Base-by-base conservation (phyloP, 495 filamentous ascomycete species). In the Pseudotulostoma volvatum region DNA sequence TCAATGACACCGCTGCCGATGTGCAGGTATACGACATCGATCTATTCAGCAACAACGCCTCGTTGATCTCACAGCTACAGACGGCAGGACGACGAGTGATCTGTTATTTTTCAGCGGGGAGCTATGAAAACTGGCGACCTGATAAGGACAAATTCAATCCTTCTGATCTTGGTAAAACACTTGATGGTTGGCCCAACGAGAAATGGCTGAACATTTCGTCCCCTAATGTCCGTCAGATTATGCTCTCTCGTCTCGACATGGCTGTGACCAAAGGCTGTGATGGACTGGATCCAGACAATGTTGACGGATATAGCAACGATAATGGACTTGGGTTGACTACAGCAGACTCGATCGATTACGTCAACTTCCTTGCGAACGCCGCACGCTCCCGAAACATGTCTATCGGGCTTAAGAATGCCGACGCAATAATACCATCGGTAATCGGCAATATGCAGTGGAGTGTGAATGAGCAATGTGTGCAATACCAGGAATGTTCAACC, bases 41-140 rank as follows among this genome's bases (percentile, higher is more conserved):
- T 40, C 61, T 80, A 3, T 76, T 75, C 57, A 53, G 60, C 36
- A 78, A 68, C 37, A 31, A 50, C 16, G 50, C 51, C 4, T 44
- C 54, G 13, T 61, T 50, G 2, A 73, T 78, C 39, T 39, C 54
- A 3, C 41, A 50, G 0, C 57, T 80, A 1, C 70, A 78, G 31
- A 31, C 23, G 3, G 40, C 54, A 19, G 60, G 58, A 9, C 61
- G 70, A 39, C 74, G 66, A 33, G 71, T 81, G 18, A 77, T 83
- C 40, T 84, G 79, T 61, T 84, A 83, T 51, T 83, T 81, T 59
- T 73, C 68, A 8, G 79, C 77, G 1, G 79, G 79, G 4, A 71
- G 66, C 11, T 79, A 67, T 41, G 74, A 79, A 54, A 49, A 67
- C 40, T 71, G 63, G 54, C 67, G 77, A 3, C 51, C 60, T 3